Conservation (phyloP, 345 rosid genomes). For the Salix exigua region DNA sequence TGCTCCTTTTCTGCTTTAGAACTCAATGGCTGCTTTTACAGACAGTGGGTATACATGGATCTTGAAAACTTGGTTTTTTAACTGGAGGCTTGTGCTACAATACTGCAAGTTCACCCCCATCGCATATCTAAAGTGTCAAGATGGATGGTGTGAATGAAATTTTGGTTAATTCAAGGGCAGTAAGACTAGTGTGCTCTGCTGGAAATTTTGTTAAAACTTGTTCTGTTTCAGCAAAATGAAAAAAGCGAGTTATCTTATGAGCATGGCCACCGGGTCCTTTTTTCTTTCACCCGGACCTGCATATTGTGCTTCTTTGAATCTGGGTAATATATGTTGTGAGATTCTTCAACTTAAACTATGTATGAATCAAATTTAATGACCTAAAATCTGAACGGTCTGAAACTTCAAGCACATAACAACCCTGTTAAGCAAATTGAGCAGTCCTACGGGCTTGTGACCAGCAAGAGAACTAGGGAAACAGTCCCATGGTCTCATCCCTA, state of each 20-base stretch:
- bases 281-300: too few species aligned
- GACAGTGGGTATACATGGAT: not conserved
- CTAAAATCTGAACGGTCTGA: too few species aligned
- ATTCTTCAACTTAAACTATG: too few species aligned
- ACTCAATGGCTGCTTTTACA: not conserved
- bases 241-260: not conserved
- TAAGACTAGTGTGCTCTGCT: not conserved
- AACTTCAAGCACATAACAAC: too few species aligned
- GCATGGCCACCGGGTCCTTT: not conserved
- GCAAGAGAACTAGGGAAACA: too few species aligned
- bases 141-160: not conserved
- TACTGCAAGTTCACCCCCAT: not conserved
- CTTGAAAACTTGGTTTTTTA: not conserved
- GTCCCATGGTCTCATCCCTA: too few species aligned
- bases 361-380: too few species aligned
- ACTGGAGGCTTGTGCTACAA: not conserved
- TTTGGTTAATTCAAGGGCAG: not conserved
- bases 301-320: too few species aligned
- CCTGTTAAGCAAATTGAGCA: too few species aligned
- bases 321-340: too few species aligned
- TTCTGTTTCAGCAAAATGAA: not conserved
- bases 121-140: not conserved
- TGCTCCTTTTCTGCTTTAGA: not conserved
- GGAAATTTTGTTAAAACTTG: slow-evolving; percentile 1
- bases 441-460: too few species aligned